Percentiles rank a stretch among this genome's conserved stretches.
phyloP scores from a whole-genome alignment of 2,329 filamentous ascomycete species.

The Fonsecaea pedrosoi region DNA sequence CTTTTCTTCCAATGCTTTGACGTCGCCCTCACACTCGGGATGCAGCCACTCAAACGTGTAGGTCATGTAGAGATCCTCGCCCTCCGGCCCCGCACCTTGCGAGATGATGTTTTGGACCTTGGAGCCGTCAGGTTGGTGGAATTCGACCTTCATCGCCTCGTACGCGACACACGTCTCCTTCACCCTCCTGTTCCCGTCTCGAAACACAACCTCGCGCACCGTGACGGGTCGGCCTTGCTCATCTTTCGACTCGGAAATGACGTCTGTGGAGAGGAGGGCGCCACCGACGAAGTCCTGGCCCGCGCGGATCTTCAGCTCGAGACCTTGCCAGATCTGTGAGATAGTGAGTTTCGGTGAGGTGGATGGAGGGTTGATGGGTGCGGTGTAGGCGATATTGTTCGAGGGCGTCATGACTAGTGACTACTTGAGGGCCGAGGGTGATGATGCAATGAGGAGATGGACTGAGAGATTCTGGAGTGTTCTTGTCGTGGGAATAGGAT shows the following conservation, averaged over 20 bases:
- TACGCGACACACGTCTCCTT: slow-evolving; percentile 40
- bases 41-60: slow-evolving; percentile 52
- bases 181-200: slow-evolving; percentile 37
- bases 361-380: slow-evolving; percentile 47
- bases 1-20: slow-evolving; percentile 22
- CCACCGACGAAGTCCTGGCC: slow-evolving; percentile 43
- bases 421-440: background rate
- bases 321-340: slow-evolving; percentile 48
- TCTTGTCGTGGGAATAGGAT: background rate
- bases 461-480: background rate
- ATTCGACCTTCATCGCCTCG: slow-evolving; percentile 42
- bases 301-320: slow-evolving; percentile 41
- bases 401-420: slow-evolving; percentile 28
- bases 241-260: slow-evolving; percentile 34
- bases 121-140: slow-evolving; percentile 40
- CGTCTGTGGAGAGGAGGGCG: slow-evolving; percentile 39
- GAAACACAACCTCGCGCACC: slow-evolving; percentile 42
- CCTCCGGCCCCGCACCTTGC: slow-evolving; percentile 42
- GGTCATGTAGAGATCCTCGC: slow-evolving; percentile 49
- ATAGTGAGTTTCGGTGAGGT: slow-evolving; percentile 42
- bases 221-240: slow-evolving; percentile 37
- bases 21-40: slow-evolving; percentile 38
- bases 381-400: slow-evolving; percentile 49
- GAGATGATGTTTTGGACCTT: slow-evolving; percentile 45
- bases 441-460: background rate